Base-by-base conservation (phyloP, 768 basidiomycete genomes). In the Suillus sp. region DNA sequence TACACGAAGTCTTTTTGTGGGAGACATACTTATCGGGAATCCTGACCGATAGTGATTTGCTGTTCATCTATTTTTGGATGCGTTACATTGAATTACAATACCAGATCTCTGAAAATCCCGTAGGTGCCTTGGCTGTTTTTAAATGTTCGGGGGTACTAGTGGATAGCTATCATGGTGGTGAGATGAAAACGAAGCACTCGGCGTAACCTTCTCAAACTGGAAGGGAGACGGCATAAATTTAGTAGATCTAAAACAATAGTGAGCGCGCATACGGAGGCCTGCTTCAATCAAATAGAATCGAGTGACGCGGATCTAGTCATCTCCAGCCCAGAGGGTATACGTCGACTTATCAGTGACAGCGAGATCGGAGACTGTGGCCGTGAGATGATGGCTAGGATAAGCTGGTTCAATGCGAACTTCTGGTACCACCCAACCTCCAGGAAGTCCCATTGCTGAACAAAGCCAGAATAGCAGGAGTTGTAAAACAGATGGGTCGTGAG, bases 391-490 rank as follows among this genome's bases (percentile, higher is more conserved):
- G 9, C 60, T 66, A 18, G 51, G 68, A 54, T 69, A 66, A 30
- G 27, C 65, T 45, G 35, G 50, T 25, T 75, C 74, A 11, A 40
- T 30, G 8, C 68, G 50, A 32, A 68, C 65, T 47, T 74, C 71
- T 34, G 74, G 74, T 18, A 75, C 66, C 16, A 63, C 57, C 54
- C 77, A 75, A 16, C 74, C 71, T 47, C 72, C 74, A 3, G 71
- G 64, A 42, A 79, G 68, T 0, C 73, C 76, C 80, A 84, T 81
- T 11, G 84, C 81, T 58, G 86, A 86, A 42, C 78, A 78, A 56
- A 85, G 70, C 86, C 87, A 89, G 70, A 80, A 87, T 9, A 78
- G 71, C 27, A 88, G 70, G 63, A 77, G 74, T 71, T 86, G 83
- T 60, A 83, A 66, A 54, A 87, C 75, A 14, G 83, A 80, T n/a